Evolutionary conservation across 768 basidiomycete species (phyloP).

Genomic region (Kondoa subrosea): DNA sequence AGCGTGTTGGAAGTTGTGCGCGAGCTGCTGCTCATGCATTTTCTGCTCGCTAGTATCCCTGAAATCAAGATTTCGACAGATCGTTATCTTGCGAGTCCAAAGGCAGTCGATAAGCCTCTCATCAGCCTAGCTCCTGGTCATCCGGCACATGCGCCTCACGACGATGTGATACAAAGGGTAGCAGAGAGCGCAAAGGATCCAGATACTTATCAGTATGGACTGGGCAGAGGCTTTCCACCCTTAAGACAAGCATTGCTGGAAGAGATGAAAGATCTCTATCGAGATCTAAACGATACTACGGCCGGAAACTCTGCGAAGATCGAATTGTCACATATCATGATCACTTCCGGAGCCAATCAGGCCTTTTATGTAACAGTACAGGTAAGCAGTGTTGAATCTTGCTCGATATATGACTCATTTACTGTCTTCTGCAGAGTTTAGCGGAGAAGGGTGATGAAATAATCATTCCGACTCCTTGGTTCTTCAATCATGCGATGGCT

Average conservation of each 20-base stretch:
- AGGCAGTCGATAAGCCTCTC: not conserved
- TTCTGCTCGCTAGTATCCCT: not conserved
- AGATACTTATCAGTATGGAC: conserved; percentile 15
- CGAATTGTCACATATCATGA: conserved; percentile 13
- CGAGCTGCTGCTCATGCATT: no score
- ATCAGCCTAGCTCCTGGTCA: conserved; percentile 36
- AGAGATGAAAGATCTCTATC: conserved; percentile 54
- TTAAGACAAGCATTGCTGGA: conserved; percentile 29
- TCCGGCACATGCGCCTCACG: conserved; percentile 50
- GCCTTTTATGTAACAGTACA: conserved; percentile 27
- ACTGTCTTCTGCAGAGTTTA: not conserved
- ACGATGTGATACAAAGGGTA: conserved; percentile 40
- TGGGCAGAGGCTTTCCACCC: conserved; percentile 10
- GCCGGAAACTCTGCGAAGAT: not conserved
- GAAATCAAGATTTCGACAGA: not conserved
- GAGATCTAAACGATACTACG: not conserved
- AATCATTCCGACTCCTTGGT: conserved; percentile 9
- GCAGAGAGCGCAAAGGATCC: conserved; percentile 30
- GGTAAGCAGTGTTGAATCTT: conserved; percentile 12
- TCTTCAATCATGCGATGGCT: conserved; percentile 18
- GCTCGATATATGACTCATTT: not conserved
- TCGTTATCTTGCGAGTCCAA: not conserved
- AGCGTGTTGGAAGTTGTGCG: no score
- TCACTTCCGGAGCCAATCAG: conserved; percentile 27
- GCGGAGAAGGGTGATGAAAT: conserved; percentile 16